These are phyloP conservation scores for Discostella stelligeroides DNA, from an alignment of 108 stramenopile species.

Conservation along the genomic window DNA sequence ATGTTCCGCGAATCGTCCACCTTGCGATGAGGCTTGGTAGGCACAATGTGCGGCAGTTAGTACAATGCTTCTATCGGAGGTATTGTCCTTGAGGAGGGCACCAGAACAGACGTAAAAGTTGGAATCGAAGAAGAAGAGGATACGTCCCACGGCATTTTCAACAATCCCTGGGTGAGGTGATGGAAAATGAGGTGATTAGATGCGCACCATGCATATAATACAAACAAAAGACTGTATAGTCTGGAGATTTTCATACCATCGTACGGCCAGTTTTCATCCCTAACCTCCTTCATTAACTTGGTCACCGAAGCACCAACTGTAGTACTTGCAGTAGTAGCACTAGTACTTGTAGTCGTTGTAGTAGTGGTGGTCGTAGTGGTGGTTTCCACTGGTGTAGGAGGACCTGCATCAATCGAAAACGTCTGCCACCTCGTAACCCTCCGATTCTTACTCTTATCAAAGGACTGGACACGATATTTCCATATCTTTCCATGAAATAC, in stretches of 20 bases:
- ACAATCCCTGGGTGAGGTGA: slow-evolving; percentile 21
- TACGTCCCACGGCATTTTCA: slow-evolving; percentile 37
- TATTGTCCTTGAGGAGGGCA: slow-evolving; percentile 31
- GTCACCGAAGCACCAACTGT: not conserved
- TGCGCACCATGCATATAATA: not conserved
- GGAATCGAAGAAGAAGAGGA: slow-evolving; percentile 45
- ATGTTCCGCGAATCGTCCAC: slow-evolving; percentile 38
- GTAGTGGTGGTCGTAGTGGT: not conserved
- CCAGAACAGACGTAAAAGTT: slow-evolving; percentile 45
- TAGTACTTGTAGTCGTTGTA: not conserved
- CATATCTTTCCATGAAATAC: slow-evolving; percentile 18
- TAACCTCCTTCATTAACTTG: slow-evolving; percentile 11
- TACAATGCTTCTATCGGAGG: slow-evolving; percentile 35
- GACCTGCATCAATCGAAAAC: slow-evolving; percentile 20
- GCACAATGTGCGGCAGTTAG: slow-evolving; percentile 51
- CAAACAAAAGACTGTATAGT: not conserved
- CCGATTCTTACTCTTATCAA: slow-evolving; percentile 13
- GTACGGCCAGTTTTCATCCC: slow-evolving; percentile 33
- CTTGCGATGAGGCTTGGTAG: slow-evolving; percentile 28
- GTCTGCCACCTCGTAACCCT: slow-evolving; percentile 24
- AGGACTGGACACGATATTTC: slow-evolving; percentile 11
- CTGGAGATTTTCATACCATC: slow-evolving; percentile 31
- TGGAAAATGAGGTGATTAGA: not conserved
- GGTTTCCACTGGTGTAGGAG: not conserved
- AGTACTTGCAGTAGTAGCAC: not conserved